phyloP scores from a whole-genome alignment of 305 asterid species.

The Andrographis paniculata region DNA sequence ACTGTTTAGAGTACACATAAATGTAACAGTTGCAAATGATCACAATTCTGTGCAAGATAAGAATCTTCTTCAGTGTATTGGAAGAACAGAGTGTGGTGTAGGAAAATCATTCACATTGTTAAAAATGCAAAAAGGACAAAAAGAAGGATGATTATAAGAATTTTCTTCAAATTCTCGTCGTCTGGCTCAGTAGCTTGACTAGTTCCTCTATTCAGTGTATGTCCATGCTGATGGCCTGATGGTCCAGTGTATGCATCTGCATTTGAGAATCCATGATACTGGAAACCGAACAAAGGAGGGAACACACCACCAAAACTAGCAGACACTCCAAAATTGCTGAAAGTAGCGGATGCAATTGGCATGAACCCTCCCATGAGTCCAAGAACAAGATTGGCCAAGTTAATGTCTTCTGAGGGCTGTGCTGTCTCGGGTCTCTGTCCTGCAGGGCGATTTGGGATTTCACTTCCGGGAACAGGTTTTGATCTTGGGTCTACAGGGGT shows the following conservation, averaged over 20 bases:
- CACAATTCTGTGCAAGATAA: not conserved
- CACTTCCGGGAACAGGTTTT: conserved; percentile 53
- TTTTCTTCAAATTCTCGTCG: conserved; percentile 45
- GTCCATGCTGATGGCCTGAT: conserved; percentile 30
- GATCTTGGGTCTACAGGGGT: conserved; percentile 53
- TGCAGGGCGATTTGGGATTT: conserved; percentile 61
- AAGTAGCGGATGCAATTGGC: conserved; percentile 45
- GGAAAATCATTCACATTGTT: conserved; percentile 13
- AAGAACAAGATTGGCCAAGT: conserved; percentile 25
- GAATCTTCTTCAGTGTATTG: not conserved
- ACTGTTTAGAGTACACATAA: too few relatives aligned
- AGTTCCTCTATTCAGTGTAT: conserved; percentile 19
- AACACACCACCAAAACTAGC: conserved; percentile 61
- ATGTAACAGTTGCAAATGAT: too few relatives aligned
- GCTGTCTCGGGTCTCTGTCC: conserved; percentile 59
- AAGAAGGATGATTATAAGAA: conserved; percentile 31
- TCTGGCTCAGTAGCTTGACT: conserved; percentile 26
- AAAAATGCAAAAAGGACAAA: conserved; percentile 26
- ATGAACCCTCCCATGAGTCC: conserved; percentile 56
- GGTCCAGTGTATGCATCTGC: conserved; percentile 23
- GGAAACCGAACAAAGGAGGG: conserved; percentile 44
- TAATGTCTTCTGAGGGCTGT: conserved; percentile 27
- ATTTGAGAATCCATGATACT: conserved; percentile 28
- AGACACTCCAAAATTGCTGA: conserved; percentile 42
- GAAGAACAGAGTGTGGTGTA: conserved; percentile 1